Percentiles rank a stretch among this genome's conserved stretches.
These are phyloP conservation scores for Teratosphaeria epicoccoides DNA, from an alignment of 2,329 filamentous ascomycete genomes.

Conservation along the genomic window DNA sequence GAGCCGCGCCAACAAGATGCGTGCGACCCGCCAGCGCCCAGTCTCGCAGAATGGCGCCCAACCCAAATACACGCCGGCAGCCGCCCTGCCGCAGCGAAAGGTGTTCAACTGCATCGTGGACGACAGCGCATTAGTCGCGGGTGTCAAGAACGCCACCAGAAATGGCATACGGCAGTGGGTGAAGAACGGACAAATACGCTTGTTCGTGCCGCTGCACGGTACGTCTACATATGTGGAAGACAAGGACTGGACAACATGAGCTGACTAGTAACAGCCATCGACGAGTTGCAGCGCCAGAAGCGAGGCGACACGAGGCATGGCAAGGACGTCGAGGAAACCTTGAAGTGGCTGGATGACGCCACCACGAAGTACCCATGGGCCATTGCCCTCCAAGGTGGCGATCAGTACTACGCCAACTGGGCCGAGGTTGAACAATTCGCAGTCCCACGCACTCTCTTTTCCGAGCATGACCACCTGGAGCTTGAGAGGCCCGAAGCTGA, in stretches of 20 bases:
- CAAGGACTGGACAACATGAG: not conserved
- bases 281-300: conserved; percentile 36
- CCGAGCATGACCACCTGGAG: conserved; percentile 36
- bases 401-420: conserved; percentile 39
- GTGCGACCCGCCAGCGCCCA: conserved; percentile 17
- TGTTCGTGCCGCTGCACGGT: conserved; percentile 44
- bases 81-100: conserved; percentile 28
- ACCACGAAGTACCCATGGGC: conserved; percentile 34
- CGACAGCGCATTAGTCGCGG: conserved; percentile 40
- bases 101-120: conserved; percentile 46
- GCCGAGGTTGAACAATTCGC: conserved; percentile 39
- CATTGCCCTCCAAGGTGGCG: conserved; percentile 38
- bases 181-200: conserved; percentile 37
- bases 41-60: conserved; percentile 17
- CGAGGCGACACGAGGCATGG: conserved; percentile 32
- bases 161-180: conserved; percentile 44
- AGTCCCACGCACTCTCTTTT: conserved; percentile 39
- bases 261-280: conserved; percentile 29
- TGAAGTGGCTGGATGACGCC: conserved; percentile 42
- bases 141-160: conserved; percentile 41
- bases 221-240: conserved; percentile 15
- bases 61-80: conserved; percentile 5
- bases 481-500: conserved; percentile 27
- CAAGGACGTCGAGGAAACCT: conserved; percentile 37
- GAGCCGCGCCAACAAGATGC: conserved; percentile 10